These are phyloP conservation scores for Hypoxylon sp. DNA, from an alignment of 2,329 filamentous ascomycete genomes.

Conservation along the genomic window DNA sequence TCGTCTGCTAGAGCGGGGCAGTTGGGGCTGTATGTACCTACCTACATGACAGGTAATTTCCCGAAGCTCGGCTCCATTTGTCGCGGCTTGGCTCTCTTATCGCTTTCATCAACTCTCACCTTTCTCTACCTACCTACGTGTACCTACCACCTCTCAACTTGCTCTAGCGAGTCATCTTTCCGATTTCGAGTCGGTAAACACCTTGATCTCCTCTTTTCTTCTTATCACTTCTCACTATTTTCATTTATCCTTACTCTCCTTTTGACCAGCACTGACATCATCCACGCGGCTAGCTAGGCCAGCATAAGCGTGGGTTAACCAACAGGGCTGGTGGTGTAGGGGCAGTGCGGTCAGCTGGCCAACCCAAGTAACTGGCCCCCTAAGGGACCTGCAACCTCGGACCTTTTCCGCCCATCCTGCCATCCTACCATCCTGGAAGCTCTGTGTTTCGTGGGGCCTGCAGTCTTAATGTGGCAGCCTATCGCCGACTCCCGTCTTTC, in stretches of 20 bases:
- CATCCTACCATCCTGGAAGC: conserved; percentile 30
- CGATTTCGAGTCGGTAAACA: conserved; percentile 23
- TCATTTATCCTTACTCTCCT: conserved; percentile 22
- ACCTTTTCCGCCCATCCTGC: conserved; percentile 13
- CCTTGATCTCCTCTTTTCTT: conserved; percentile 11
- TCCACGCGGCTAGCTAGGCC: conserved; percentile 28
- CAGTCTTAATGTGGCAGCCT: conserved; percentile 37
- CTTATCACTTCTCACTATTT: conserved; percentile 16
- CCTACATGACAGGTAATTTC: too few species aligned
- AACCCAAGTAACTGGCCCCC: conserved; percentile 21
- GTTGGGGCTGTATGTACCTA: too few species aligned
- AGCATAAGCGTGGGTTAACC: conserved; percentile 21
- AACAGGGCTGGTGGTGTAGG: conserved; percentile 35
- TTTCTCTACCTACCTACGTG: conserved; percentile 6
- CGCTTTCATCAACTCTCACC: conserved; percentile 20
- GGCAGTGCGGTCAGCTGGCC: conserved; percentile 40
- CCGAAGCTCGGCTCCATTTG: conserved; percentile 35
- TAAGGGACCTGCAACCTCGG: conserved; percentile 20
- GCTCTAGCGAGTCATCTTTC: conserved; percentile 21
- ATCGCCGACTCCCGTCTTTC: conserved; percentile 26
- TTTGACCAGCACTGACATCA: conserved; percentile 39
- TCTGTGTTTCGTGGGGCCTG: conserved; percentile 33
- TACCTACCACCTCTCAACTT: conserved; percentile 23
- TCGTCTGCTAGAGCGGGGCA: too few species aligned
- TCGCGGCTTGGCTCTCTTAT: conserved; percentile 18